Percentiles rank a stretch among this genome's conserved stretches.
Conservation (phyloP, 805 yeast species). For the Martiniozyma abietophila region DNA sequence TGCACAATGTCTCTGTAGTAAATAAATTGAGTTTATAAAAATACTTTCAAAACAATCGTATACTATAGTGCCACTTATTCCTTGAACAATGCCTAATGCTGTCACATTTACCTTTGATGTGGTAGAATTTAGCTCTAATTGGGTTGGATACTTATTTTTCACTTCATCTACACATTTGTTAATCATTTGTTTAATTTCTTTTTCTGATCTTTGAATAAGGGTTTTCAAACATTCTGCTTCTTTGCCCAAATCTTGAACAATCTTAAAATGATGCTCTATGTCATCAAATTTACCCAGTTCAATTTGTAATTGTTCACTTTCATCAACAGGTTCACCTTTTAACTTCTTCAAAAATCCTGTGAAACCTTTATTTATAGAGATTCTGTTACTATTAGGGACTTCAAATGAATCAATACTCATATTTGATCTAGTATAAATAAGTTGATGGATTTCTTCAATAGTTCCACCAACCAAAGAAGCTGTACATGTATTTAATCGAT, state of each 20-base stretch:
- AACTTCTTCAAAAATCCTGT: conserved; percentile 8
- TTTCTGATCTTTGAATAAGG: conserved; percentile 43
- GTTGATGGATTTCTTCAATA: conserved; percentile 66
- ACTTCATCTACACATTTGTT: conserved; percentile 57
- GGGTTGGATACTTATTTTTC: conserved; percentile 40
- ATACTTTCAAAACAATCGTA: conserved; percentile 64
- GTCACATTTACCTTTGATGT: conserved; percentile 2
- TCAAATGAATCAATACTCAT: neutral
- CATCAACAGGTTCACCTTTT: conserved; percentile 2
- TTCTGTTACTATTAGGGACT: neutral
- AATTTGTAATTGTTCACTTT: conserved; percentile 7
- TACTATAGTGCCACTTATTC: conserved; percentile 35
- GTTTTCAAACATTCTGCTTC: conserved; percentile 49
- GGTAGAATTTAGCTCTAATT: conserved; percentile 18
- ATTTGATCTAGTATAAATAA: conserved; percentile 26
- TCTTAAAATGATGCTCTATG: conserved; percentile 15
- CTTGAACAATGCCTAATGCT: conserved; percentile 28
- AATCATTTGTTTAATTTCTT: conserved; percentile 57
- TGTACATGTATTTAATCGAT: conserved; percentile 45
- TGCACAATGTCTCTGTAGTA: conserved; percentile 62
- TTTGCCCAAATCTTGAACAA: conserved; percentile 40
- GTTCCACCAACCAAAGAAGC: conserved; percentile 59
- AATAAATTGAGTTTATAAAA: conserved; percentile 52
- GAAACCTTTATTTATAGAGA: conserved; percentile 8
- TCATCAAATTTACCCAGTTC: conserved; percentile 17